Evolutionary conservation across 352 stramenopile genomes (phyloP).

Genomic region (Phytophthora vignae): DNA sequence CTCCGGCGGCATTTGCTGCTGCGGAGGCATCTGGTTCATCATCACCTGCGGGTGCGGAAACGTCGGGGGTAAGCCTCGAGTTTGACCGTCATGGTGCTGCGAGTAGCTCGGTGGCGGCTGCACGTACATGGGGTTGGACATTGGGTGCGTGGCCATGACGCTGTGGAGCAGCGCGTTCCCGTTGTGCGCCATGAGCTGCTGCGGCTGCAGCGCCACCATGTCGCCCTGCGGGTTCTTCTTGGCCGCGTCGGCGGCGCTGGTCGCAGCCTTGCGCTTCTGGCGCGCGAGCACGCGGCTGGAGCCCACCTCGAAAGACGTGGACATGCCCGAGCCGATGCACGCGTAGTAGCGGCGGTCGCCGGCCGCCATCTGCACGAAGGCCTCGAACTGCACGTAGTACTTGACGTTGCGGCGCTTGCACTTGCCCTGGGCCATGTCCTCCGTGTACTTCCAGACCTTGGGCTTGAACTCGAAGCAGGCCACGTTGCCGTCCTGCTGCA

Average conservation of each 20-base stretch:
- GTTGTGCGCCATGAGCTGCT: constrained; percentile 44
- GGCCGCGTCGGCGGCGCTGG: constrained; percentile 30
- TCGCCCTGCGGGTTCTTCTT: constrained; percentile 40
- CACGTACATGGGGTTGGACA: constrained; percentile 50
- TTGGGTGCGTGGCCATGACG: constrained; percentile 41
- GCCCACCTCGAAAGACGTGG: constrained; percentile 86
- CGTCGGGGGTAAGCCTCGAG: constrained; percentile 51
- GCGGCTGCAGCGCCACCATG: constrained; percentile 38
- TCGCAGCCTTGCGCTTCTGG: constrained; percentile 85
- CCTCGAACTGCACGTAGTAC: constrained; percentile 91
- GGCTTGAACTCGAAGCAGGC: constrained; percentile 90
- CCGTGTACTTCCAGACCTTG: constrained; percentile 91
- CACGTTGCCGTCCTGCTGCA: constrained; percentile 75
- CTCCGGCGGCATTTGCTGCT: constrained; percentile 42
- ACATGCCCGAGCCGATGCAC: constrained; percentile 89
- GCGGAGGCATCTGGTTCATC: constrained; percentile 54
- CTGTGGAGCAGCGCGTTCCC: constrained; percentile 41
- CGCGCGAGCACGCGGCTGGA: constrained; percentile 84
- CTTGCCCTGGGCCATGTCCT: constrained; percentile 90
- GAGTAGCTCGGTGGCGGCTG: constrained; percentile 10
- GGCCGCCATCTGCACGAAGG: constrained; percentile 78
- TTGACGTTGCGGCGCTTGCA: constrained; percentile 90
- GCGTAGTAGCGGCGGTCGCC: constrained; percentile 84
- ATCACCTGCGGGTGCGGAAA: constrained; percentile 65
- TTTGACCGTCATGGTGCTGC: constrained; percentile 45